Evolutionary conservation across 1,284 basidiomycete species (phyloP).

Genomic region (Trichosporon sp.): DNA sequence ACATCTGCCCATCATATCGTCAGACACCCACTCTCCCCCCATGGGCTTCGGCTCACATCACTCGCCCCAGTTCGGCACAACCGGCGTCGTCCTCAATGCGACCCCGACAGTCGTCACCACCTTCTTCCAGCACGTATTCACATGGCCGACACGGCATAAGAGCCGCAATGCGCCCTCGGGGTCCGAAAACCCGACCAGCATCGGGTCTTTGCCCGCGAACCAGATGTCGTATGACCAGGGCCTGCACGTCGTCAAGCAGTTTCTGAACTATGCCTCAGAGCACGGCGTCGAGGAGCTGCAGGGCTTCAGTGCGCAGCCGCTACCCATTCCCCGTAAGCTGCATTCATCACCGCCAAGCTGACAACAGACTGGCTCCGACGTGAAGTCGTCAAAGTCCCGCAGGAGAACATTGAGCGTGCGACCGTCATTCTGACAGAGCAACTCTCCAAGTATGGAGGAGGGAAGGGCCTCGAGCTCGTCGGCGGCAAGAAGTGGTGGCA

Average conservation of each 20-base stretch:
- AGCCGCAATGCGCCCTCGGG: slow-evolving; percentile 16
- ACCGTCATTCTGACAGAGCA: slow-evolving; percentile 53
- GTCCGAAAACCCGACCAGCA: slow-evolving; percentile 9
- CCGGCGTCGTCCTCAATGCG: slow-evolving; percentile 46
- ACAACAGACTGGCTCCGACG: slow-evolving; percentile 52
- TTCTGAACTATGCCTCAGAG: slow-evolving; percentile 50
- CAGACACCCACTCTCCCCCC: not conserved
- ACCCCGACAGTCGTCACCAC: slow-evolving; percentile 53
- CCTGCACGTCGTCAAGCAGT: slow-evolving; percentile 47
- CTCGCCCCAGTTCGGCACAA: slow-evolving; percentile 18
- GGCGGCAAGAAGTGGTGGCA: slow-evolving; percentile 97
- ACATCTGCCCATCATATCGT: slow-evolving; percentile 7
- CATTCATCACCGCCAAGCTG: not conserved
- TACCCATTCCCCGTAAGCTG: slow-evolving; percentile 50
- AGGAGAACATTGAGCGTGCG: slow-evolving; percentile 46
- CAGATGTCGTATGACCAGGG: slow-evolving; percentile 55
- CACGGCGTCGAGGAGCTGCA: slow-evolving; percentile 57
- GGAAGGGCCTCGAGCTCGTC: slow-evolving; percentile 57
- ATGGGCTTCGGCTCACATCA: not conserved
- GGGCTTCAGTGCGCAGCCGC: slow-evolving; percentile 54
- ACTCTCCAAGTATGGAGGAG: slow-evolving; percentile 44
- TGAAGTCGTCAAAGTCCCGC: slow-evolving; percentile 51
- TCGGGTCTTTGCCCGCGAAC: slow-evolving; percentile 40
- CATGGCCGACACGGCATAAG: slow-evolving; percentile 35
- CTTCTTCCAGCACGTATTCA: slow-evolving; percentile 48